phyloP scores from a whole-genome alignment of 2,329 filamentous ascomycete species.

The Albifimbria verrucaria region DNA sequence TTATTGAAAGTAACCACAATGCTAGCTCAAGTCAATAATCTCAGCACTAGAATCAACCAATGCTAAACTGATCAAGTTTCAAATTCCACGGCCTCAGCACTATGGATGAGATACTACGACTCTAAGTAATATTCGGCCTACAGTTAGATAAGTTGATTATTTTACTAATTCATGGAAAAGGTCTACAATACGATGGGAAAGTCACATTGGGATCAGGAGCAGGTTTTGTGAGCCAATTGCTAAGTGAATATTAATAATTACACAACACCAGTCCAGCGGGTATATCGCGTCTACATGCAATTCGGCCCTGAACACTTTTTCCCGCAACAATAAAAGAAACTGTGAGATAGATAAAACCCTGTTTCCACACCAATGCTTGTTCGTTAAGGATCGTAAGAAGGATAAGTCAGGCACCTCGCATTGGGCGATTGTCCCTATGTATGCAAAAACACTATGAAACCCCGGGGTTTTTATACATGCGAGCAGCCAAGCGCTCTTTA shows the following conservation, averaged over 20 bases:
- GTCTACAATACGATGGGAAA: no score
- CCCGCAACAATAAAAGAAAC: constrained; percentile 10
- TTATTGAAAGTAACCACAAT: no score
- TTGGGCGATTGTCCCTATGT: constrained; percentile 12
- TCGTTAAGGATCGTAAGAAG: constrained; percentile 60
- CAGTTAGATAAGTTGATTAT: no score
- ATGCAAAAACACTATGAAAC: constrained; percentile 20
- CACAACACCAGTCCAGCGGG: constrained; percentile 28
- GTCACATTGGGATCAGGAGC: background rate
- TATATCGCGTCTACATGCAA: constrained; percentile 26
- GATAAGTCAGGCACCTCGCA: constrained; percentile 27
- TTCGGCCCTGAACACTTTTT: constrained; percentile 18
- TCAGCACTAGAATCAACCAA: no score
- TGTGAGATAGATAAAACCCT: constrained; percentile 13
- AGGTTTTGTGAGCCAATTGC: constrained; percentile 6
- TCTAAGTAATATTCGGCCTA: no score
- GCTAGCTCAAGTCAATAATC: no score
- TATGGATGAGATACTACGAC: no score
- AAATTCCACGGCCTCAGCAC: no score
- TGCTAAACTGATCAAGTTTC: no score
- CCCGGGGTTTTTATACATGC: constrained; percentile 19
- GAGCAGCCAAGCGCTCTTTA: background rate
- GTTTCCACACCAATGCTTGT: constrained; percentile 26
- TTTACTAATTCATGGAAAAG: no score
- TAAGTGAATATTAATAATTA: constrained; percentile 27